Evolutionary conservation across 495 filamentous ascomycete species (phyloP), one percentile per base, ranked within the genome.

Genomic region (Darksidea phi): DNA sequence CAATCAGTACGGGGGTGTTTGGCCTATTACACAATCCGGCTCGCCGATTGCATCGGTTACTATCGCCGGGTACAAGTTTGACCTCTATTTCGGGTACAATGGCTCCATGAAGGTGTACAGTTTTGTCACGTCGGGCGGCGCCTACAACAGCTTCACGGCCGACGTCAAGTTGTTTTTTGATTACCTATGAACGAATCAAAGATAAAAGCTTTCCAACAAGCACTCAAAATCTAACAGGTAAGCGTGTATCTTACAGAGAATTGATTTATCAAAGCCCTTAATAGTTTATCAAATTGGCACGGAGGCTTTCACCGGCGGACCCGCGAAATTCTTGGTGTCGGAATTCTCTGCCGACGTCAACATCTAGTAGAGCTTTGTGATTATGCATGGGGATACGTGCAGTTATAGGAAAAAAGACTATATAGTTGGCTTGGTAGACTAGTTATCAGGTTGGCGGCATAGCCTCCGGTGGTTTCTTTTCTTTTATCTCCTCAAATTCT

Each of bases 181-280:
- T 43, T 75, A 78, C 49, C 57, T 80, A 23, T 57, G 63, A 12
- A 28, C 63, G 18, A 70, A 72, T 38, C 65, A 79, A 0, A 54
- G 58, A 0, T n/a, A n/a, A n/a, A n/a, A n/a, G n/a, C n/a, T 80
- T 68, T 54, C 77, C 77, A 1, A 66, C 71, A 5, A 66, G 54
- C 52, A 67, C 38, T 11, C 79, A 81, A 60, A 72, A 80, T 54
- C 49, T 81, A 50, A 75, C 78, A 46, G 72, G 79, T 80, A 71
- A 54, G 78, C 71, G 4, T 38, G 13, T 21, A 37, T 10, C 43
- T 47, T 8, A 47, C 43, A 10, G 28, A 15, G n/a, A 11, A 13
- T 54, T 6, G 17, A 4, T 7, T 6, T 7, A 12, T 24, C 18
- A 18, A 32, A 41, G 18, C 11, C 2, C 32, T 23, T 46, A 15